Base-by-base conservation (phyloP, 805 yeast species). In the Komagataella ulmi region DNA sequence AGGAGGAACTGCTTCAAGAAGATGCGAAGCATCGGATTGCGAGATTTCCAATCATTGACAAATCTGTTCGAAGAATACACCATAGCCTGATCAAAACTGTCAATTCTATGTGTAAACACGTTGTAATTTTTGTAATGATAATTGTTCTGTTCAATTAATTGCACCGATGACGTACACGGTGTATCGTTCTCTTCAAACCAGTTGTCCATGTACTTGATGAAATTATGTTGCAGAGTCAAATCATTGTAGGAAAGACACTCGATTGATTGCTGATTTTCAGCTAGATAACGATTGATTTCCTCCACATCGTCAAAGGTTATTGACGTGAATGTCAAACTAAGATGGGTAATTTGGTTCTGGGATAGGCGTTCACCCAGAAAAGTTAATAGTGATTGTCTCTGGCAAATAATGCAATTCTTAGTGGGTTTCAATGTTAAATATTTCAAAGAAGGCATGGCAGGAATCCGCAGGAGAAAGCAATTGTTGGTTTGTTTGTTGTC, bases 341-440 rank as follows among this genome's bases (percentile, higher is more conserved):
- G 44, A n/a, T 30, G 18, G 10, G 18, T 17, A 1, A 47, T 17
- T 7, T 48, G 19, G 46, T 44, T 17, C 6, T 17, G 10, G 14
- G 18, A 19, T 7, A 19, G n/a, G 6, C 21, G 10, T 7, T 17
- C 12, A 3, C 21, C 17, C 14, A 62, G 24, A 19, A 61, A 57
- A 1, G 48, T 7, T 4, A 58, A 21, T 2, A 59, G 21, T 4
- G 63, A 57, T 10, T 52, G 46, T 17, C 58, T 43, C 49, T 65
- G 67, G 44, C 67, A 63, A n/a, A 52, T 17, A 6, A 56, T 44
- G 44, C 67, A 63, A 48, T 64, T 61, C 21, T 60, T 61, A 0
- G 63, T 56, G 24, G 63, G 62, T 47, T 59, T 57, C 2, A 64
- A 18, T n/a, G 54, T 51, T 6, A 65, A 48, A 12, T 47, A 50